A percentile compares a stretch with the other conserved stretches of the same genome.
phyloP scores from a whole-genome alignment of 2,329 filamentous ascomycete species.

The Lasiodiplodia sp. region DNA sequence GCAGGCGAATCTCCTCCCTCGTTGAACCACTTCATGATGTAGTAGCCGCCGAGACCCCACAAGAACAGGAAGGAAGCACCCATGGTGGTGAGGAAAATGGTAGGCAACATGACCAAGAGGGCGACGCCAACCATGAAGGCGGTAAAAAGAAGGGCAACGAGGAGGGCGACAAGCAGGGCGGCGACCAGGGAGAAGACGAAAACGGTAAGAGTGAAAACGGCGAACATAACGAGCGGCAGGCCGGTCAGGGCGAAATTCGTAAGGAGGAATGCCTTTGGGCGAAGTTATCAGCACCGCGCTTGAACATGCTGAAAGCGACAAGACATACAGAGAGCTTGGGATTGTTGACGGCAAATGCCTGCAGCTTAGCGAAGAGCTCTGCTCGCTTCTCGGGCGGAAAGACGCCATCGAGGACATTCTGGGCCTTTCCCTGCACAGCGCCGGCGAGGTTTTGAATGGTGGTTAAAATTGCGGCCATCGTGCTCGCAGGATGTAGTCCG shows the following conservation, averaged over 20 bases:
- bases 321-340: slow-evolving; percentile 72
- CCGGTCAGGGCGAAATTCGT: slow-evolving; percentile 71
- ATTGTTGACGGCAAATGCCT: slow-evolving; percentile 66
- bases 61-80: slow-evolving; percentile 71
- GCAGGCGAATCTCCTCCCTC: slow-evolving; percentile 36
- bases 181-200: slow-evolving; percentile 68
- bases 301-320: neutral
- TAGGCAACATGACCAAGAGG: slow-evolving; percentile 71
- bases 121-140: slow-evolving; percentile 73
- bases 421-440: slow-evolving; percentile 36
- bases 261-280: slow-evolving; percentile 68
- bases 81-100: slow-evolving; percentile 70
- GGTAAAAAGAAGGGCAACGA: slow-evolving; percentile 65
- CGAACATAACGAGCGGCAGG: slow-evolving; percentile 73
- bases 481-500: slow-evolving; percentile 15
- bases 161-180: slow-evolving; percentile 62
- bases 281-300: slow-evolving; percentile 28
- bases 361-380: slow-evolving; percentile 61
- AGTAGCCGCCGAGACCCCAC: slow-evolving; percentile 70
- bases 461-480: slow-evolving; percentile 40
- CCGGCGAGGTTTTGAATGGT: slow-evolving; percentile 36
- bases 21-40: slow-evolving; percentile 53
- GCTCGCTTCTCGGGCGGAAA: slow-evolving; percentile 69
- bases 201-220: slow-evolving; percentile 69
- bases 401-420: slow-evolving; percentile 56